A percentile compares a stretch with the other conserved stretches of the same genome.
These are phyloP conservation scores for Salix dunnii DNA, from an alignment of 345 rosid species.

Conservation along the genomic window DNA sequence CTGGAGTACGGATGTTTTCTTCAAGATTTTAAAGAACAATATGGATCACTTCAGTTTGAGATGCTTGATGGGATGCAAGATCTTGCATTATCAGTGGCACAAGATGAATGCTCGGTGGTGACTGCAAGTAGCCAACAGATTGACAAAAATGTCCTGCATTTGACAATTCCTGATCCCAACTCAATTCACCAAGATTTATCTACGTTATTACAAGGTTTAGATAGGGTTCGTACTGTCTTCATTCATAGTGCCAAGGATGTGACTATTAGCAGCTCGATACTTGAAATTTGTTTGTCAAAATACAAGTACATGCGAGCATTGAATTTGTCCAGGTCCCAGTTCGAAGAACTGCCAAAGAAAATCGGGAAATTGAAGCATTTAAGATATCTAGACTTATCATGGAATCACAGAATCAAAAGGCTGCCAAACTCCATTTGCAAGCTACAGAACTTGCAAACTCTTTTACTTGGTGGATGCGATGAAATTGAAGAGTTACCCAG, in stretches of 20 bases:
- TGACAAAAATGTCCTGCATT: not conserved
- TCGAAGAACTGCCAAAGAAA: slow-evolving; percentile 17
- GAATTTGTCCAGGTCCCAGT: slow-evolving; percentile 1
- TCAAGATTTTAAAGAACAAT: not conserved
- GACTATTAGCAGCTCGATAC: slow-evolving; percentile 9
- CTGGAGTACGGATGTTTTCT: slow-evolving; percentile 28
- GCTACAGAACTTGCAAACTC: slow-evolving; percentile 24
- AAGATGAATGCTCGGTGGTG: slow-evolving; percentile 4
- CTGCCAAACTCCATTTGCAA: slow-evolving; percentile 26
- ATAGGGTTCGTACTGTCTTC: slow-evolving; percentile 10
- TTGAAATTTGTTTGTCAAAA: slow-evolving; percentile 5
- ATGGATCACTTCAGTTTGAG: not conserved
- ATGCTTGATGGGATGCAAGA: slow-evolving; percentile 38
- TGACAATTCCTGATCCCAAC: not conserved
- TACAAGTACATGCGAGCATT: slow-evolving; percentile 18
- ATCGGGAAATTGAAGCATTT: slow-evolving; percentile 27
- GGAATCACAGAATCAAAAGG: slow-evolving; percentile 10
- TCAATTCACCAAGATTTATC: not conserved
- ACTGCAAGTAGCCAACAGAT: not conserved
- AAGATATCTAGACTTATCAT: slow-evolving; percentile 25
- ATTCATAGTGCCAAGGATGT: not conserved
- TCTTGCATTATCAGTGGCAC: slow-evolving; percentile 17
- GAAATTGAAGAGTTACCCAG: slow-evolving; percentile 18
- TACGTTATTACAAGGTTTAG: not conserved
- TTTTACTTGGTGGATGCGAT: slow-evolving; percentile 8